Percentiles rank a stretch among this genome's conserved stretches.
These are phyloP conservation scores for Rubia yunnanensis DNA, from an alignment of 257 asterid species.

Conservation along the genomic window DNA sequence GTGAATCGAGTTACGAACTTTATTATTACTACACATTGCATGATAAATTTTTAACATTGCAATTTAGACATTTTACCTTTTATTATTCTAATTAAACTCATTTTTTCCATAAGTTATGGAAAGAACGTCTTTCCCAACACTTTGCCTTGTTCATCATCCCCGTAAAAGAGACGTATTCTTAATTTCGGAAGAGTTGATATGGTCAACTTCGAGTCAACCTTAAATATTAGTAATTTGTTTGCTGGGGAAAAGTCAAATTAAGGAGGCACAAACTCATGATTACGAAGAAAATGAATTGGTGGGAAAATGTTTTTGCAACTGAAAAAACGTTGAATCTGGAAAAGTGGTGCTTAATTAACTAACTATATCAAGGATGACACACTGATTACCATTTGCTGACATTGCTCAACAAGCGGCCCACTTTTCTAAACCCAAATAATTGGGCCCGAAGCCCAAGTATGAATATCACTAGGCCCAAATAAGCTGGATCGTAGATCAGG, in stretches of 20 bases:
- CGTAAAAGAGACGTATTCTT: too few relatives aligned
- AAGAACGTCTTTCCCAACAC: too few relatives aligned
- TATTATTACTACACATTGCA: too few relatives aligned
- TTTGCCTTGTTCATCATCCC: too few relatives aligned
- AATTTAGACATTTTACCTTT: too few relatives aligned
- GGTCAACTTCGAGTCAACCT: background rate
- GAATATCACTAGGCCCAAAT: background rate
- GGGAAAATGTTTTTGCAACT: slow-evolving; percentile 6
- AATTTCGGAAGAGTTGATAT: background rate
- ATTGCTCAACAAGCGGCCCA: background rate
- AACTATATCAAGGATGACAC: background rate
- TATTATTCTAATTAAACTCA: too few relatives aligned
- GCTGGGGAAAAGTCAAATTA: background rate
- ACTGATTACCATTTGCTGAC: slow-evolving; percentile 9
- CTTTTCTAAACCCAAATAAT: background rate
- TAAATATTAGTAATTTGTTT: background rate
- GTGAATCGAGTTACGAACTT: too few relatives aligned
- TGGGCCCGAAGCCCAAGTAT: background rate
- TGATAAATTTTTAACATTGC: too few relatives aligned
- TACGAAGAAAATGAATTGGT: background rate
- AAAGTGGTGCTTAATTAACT: background rate
- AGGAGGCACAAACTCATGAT: slow-evolving; percentile 6
- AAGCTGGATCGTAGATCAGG: background rate
- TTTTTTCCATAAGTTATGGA: too few relatives aligned
- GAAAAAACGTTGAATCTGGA: background rate